Conservation (phyloP, 371 early-diverging fungal genomes). For the Mycotypha africana region DNA sequence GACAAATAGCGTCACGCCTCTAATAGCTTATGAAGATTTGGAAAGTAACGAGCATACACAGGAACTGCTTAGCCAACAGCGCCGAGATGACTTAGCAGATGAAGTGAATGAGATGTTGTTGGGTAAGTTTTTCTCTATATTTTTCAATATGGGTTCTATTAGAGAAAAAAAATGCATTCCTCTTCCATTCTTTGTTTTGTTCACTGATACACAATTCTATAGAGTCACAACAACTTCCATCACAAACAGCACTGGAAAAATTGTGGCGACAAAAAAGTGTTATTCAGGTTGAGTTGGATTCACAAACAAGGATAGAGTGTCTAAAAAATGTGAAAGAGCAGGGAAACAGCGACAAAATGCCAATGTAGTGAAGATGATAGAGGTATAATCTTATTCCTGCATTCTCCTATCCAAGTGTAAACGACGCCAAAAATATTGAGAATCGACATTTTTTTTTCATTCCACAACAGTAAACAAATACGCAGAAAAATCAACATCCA, state of each 20-base stretch:
- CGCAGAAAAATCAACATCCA: no score
- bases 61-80: slow-evolving; percentile 7
- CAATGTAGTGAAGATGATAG: neutral
- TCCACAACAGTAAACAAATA: no score
- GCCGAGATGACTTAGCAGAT: slow-evolving; percentile 14
- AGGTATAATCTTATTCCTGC: neutral
- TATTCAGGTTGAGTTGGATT: slow-evolving; percentile 11
- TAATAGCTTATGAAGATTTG: slow-evolving; percentile 12
- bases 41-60: slow-evolving; percentile 1
- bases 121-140: slow-evolving; percentile 3
- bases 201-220: slow-evolving; percentile 1
- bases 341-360: slow-evolving; percentile 7
- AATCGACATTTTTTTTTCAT: no score
- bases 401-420: neutral
- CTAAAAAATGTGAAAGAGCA: slow-evolving; percentile 1
- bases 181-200: neutral
- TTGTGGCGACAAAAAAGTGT: slow-evolving; percentile 12
- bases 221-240: slow-evolving; percentile 5
- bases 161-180: neutral
- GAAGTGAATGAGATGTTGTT: slow-evolving; percentile 17
- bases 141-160: neutral
- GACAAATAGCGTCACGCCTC: slow-evolving; percentile 3
- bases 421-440: no score
- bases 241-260: slow-evolving; percentile 16
- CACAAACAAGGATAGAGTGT: slow-evolving; percentile 4